Evolutionary conservation across 2,329 filamentous ascomycete genomes (phyloP).

Genomic region (Zalaria sp.): DNA sequence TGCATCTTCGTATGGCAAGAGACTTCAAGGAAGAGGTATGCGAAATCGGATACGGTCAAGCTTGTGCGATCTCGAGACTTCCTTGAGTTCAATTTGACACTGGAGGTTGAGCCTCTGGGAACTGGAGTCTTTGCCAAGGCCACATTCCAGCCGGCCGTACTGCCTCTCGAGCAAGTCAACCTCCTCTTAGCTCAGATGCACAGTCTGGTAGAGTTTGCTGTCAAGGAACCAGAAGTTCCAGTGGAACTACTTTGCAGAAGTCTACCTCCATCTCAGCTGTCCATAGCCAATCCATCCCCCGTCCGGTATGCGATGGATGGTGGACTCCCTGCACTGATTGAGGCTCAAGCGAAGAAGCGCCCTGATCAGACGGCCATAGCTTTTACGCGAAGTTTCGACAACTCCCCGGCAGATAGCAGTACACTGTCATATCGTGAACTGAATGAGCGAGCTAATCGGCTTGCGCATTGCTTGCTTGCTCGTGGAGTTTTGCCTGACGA

Average conservation of each 20-base stretch:
- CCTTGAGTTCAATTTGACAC: constrained; percentile 59
- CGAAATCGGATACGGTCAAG: constrained; percentile 26
- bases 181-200: constrained; percentile 50
- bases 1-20: constrained; percentile 77
- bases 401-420: constrained; percentile 20
- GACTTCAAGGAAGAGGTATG: constrained; percentile 28
- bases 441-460: constrained; percentile 47
- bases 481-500: constrained; percentile 36
- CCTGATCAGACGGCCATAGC: constrained; percentile 48
- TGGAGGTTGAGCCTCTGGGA: constrained; percentile 57
- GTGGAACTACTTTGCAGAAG: constrained; percentile 18
- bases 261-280: constrained; percentile 16
- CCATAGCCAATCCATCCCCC: constrained; percentile 27
- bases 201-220: constrained; percentile 31
- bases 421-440: constrained; percentile 50
- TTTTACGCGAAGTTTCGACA: constrained; percentile 41
- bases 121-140: constrained; percentile 35
- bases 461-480: constrained; percentile 43
- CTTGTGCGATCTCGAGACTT: constrained; percentile 52
- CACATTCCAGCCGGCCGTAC: constrained; percentile 38
- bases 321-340: constrained; percentile 33
- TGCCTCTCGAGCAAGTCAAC: constrained; percentile 42
- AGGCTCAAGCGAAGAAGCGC: constrained; percentile 31
- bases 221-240: constrained; percentile 20
- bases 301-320: constrained; percentile 8